phyloP scores from a whole-genome alignment of 768 basidiomycete species.

The Termitomyces sp. region DNA sequence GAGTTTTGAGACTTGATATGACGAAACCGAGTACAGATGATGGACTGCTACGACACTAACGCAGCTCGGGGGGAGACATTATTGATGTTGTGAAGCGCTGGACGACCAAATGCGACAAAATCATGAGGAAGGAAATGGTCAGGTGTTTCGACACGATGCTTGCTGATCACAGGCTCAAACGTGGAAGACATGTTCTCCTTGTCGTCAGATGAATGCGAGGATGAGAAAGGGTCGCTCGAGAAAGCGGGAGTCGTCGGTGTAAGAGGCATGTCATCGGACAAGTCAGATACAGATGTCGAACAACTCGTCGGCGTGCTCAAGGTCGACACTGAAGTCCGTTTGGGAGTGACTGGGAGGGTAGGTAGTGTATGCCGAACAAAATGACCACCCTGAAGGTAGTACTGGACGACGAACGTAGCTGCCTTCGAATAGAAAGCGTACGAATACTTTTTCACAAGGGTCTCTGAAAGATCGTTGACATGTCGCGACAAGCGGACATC shows the following conservation, averaged over 20 bases:
- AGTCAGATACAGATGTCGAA: slow-evolving; percentile 66
- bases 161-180: slow-evolving; percentile 70
- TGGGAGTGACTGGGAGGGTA: slow-evolving; percentile 65
- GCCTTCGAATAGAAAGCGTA: slow-evolving; percentile 96
- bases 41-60: slow-evolving; percentile 50
- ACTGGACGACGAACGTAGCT: slow-evolving; percentile 88
- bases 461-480: slow-evolving; percentile 91
- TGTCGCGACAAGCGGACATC: slow-evolving; percentile 83
- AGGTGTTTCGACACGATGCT: slow-evolving; percentile 59
- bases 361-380: slow-evolving; percentile 45
- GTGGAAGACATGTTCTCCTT: slow-evolving; percentile 75
- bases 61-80: slow-evolving; percentile 55
- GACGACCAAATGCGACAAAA: slow-evolving; percentile 73
- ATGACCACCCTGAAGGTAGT: slow-evolving; percentile 85
- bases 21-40: slow-evolving; percentile 29
- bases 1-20: slow-evolving; percentile 44
- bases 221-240: slow-evolving; percentile 52
- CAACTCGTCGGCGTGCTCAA: slow-evolving; percentile 72
- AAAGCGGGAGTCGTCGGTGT: slow-evolving; percentile 73
- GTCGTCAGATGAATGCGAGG: slow-evolving; percentile 52
- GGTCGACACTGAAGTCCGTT: slow-evolving; percentile 46
- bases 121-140: slow-evolving; percentile 80
- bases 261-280: slow-evolving; percentile 78
- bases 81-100: slow-evolving; percentile 74
- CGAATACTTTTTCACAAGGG: slow-evolving; percentile 97